A percentile compares a stretch with the other conserved stretches of the same genome.
Evolutionary conservation across 345 rosid genomes (phyloP).

Genomic region (Salix dunnii): DNA sequence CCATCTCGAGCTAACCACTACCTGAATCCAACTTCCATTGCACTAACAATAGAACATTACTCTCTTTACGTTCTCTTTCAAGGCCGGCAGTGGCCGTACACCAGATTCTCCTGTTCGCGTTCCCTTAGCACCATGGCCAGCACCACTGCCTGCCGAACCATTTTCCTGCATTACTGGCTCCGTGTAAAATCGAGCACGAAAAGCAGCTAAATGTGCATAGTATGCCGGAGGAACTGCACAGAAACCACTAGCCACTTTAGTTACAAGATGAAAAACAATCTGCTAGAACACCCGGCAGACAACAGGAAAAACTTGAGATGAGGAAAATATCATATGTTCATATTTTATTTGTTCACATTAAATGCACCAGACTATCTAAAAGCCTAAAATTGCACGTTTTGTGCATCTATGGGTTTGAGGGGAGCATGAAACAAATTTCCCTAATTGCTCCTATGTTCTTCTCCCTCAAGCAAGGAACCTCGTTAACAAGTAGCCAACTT

Average conservation of each 20-base stretch:
- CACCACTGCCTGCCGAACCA: conserved; percentile 43
- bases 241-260: not conserved
- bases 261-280: not conserved
- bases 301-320: not conserved
- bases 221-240: conserved; percentile 92
- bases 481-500: not conserved
- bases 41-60: conserved; percentile 91
- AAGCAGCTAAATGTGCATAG: conserved; percentile 96
- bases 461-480: not conserved
- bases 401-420: not conserved
- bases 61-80: conserved; percentile 96
- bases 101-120: conserved; percentile 53
- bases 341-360: not conserved
- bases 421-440: not conserved
- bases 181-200: conserved; percentile 92
- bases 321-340: not conserved
- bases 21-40: not conserved
- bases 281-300: not conserved
- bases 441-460: not conserved
- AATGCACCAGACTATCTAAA: not conserved
- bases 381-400: not conserved
- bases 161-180: conserved; percentile 89
- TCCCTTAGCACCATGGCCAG: conserved; percentile 27
- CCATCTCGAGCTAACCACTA: conserved; percentile 3
- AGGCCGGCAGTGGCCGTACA: conserved; percentile 82